These are phyloP conservation scores for Pichia kluyveri DNA, from an alignment of 805 yeast genomes.

Conservation along the genomic window DNA sequence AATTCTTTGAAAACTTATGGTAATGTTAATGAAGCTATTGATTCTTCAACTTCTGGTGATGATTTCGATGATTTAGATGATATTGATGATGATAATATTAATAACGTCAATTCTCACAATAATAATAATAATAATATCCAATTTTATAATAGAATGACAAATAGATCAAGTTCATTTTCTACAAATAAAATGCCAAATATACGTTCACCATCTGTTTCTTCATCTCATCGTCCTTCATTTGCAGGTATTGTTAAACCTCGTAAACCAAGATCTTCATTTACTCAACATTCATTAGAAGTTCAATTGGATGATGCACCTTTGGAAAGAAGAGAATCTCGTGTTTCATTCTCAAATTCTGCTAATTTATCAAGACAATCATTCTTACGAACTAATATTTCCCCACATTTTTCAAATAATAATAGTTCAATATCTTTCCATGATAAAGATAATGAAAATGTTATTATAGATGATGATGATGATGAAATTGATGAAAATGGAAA, in stretches of 20 bases:
- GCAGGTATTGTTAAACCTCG: constrained; percentile 28
- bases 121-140: background rate
- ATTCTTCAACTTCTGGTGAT: constrained; percentile 31
- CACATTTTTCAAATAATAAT: constrained; percentile 16
- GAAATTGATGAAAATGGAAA: background rate
- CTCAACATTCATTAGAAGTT: constrained; percentile 23
- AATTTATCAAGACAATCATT: constrained; percentile 32
- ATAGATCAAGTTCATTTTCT: background rate
- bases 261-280: constrained; percentile 26
- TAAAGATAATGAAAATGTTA: constrained; percentile 18
- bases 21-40: constrained; percentile 30
- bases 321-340: constrained; percentile 24
- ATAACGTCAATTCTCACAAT: background rate
- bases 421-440: constrained; percentile 15
- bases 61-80: constrained; percentile 27
- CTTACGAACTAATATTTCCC: constrained; percentile 25
- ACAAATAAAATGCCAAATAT: constrained; percentile 6
- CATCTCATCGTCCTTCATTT: constrained; percentile 24
- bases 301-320: constrained; percentile 26
- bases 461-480: constrained; percentile 9
- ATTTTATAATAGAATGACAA: background rate
- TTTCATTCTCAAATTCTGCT: constrained; percentile 28
- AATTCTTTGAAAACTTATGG: constrained; percentile 22
- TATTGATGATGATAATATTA: constrained; percentile 1
- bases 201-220: constrained; percentile 16